These are phyloP conservation scores for Suhomyces kunorum DNA, from an alignment of 1,139 yeast species.

Conservation along the genomic window DNA sequence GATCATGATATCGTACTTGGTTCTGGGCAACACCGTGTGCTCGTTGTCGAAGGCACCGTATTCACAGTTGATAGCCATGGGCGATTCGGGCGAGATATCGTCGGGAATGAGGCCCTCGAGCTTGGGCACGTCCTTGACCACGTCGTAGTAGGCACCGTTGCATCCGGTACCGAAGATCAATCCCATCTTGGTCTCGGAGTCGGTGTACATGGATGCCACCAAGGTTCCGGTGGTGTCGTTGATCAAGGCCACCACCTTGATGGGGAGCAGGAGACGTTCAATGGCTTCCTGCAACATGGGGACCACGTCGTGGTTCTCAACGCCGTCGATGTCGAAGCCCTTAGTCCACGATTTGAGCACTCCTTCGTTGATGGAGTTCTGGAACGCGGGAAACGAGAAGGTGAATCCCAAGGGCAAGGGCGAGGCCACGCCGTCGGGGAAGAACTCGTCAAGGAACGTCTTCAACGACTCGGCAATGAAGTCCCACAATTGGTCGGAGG, in stretches of 20 bases:
- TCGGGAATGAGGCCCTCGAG: conserved; percentile 66
- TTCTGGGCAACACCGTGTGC: conserved; percentile 80
- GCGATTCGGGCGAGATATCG: conserved; percentile 63
- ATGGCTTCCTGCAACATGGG: conserved; percentile 84
- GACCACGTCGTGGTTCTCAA: conserved; percentile 93
- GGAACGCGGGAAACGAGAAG: conserved; percentile 91
- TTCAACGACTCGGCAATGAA: conserved; percentile 83
- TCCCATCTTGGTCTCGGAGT: conserved; percentile 88
- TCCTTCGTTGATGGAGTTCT: conserved; percentile 80
- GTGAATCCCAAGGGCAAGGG: conserved; percentile 88
- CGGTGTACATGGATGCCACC: conserved; percentile 93
- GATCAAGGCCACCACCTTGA: conserved; percentile 85
- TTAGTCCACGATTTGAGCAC: conserved; percentile 95
- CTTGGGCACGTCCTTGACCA: conserved; percentile 74
- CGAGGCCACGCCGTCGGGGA: conserved; percentile 56
- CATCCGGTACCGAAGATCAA: conserved; percentile 97
- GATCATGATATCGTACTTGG: conserved; percentile 77
- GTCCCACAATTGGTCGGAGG: conserved; percentile 74
- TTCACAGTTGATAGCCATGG: conserved; percentile 98
- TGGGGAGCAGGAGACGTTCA: conserved; percentile 65
- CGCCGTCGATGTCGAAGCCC: conserved; percentile 92
- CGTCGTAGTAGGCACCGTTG: conserved; percentile 94
- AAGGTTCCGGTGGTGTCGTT: conserved; percentile 97
- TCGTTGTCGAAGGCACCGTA: conserved; percentile 98
- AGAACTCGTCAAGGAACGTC: conserved; percentile 59